A percentile compares a stretch with the other conserved stretches of the same genome.
Evolutionary conservation across 2,329 filamentous ascomycete species (phyloP).

Genomic region (Fusarium sp.): DNA sequence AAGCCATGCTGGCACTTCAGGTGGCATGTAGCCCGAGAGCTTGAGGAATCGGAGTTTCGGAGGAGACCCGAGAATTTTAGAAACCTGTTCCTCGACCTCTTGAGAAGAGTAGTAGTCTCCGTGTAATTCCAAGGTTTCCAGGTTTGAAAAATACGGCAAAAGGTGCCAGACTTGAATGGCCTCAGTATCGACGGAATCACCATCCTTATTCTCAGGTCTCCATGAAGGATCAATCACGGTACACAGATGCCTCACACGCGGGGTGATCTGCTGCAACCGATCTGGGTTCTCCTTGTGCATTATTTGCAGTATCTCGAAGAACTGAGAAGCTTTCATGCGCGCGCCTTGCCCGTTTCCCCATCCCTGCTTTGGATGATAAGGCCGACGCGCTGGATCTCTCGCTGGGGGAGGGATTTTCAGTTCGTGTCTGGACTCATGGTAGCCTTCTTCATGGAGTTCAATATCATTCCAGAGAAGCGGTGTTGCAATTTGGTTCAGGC

Average conservation of each 20-base stretch:
- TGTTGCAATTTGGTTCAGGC: not conserved
- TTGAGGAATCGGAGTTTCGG: constrained; percentile 14
- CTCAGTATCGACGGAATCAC: not conserved
- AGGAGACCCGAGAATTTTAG: not conserved
- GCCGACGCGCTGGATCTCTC: not conserved
- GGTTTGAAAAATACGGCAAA: constrained; percentile 15
- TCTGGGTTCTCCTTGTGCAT: not conserved
- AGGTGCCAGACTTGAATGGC: constrained; percentile 14
- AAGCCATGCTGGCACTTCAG: constrained; percentile 10
- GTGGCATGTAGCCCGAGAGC: constrained; percentile 15
- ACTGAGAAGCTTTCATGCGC: not conserved
- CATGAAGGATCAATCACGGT: not conserved
- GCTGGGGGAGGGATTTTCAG: not conserved
- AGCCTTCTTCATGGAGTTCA: constrained; percentile 19
- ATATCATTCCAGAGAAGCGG: constrained; percentile 27
- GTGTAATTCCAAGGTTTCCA: constrained; percentile 20
- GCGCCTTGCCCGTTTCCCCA: not conserved
- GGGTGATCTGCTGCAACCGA: not conserved
- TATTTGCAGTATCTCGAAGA: constrained; percentile 4
- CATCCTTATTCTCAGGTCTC: fast-evolving
- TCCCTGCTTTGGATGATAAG: not conserved
- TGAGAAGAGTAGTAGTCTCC: not conserved
- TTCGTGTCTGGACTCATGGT: constrained; percentile 6
- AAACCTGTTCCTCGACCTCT: fast-evolving
- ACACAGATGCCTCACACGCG: constrained; percentile 4